These are phyloP conservation scores for Blepharisma stoltei DNA, from an alignment of 73 alveolate genomes.

Conservation along the genomic window DNA sequence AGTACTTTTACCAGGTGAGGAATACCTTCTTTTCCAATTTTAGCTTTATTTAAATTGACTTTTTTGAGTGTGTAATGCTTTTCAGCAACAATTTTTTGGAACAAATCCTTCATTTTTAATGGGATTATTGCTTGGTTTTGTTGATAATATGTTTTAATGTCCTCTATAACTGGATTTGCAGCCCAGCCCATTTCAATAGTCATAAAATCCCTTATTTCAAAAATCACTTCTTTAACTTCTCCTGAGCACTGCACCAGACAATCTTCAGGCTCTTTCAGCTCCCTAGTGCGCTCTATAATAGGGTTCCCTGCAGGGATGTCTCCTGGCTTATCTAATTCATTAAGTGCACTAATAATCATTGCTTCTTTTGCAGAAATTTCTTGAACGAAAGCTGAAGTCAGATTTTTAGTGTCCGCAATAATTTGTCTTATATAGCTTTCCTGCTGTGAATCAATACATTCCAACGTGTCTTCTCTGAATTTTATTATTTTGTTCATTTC, in stretches of 20 bases:
- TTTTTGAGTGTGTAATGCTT: constrained; percentile 14
- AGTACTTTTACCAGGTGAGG: neutral
- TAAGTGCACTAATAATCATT: neutral
- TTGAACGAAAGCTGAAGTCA: neutral
- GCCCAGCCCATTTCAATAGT: neutral
- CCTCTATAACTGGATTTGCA: constrained; percentile 15
- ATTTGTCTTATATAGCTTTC: neutral
- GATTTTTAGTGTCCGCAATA: constrained; percentile 4
- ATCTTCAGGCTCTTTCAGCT: neutral
- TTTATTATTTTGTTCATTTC: constrained; percentile 1
- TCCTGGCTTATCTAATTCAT: neutral
- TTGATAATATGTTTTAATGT: neutral
- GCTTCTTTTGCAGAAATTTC: neutral
- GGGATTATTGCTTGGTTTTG: neutral
- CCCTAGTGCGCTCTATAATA: neutral
- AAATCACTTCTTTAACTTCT: neutral
- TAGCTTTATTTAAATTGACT: constrained; percentile 1
- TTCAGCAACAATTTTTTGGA: neutral
- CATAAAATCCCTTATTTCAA: neutral
- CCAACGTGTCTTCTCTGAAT: neutral
- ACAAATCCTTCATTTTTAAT: neutral
- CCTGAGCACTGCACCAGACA: neutral
- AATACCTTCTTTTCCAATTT: neutral
- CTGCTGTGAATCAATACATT: constrained; percentile 1
- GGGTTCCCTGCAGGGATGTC: constrained; percentile 12